Percentiles rank a stretch among this genome's conserved stretches.
Evolutionary conservation across 495 filamentous ascomycete species (phyloP).

Genomic region (Penicillium cataractarum): DNA sequence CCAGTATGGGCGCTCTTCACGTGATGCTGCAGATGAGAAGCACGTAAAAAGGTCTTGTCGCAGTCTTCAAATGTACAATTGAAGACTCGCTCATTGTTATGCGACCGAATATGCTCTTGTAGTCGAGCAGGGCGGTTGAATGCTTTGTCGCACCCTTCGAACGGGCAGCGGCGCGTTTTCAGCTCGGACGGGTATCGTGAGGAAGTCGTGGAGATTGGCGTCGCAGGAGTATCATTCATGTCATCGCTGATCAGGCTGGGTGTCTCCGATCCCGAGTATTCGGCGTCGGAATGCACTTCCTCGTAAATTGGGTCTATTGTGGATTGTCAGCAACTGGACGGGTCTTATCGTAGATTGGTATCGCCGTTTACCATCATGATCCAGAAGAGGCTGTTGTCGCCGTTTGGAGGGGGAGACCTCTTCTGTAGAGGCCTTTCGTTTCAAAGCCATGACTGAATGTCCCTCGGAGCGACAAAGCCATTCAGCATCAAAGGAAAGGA

Average conservation of each 20-base stretch:
- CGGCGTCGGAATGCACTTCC: conserved; percentile 42
- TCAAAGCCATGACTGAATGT: conserved; percentile 26
- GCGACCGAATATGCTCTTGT: conserved; percentile 74
- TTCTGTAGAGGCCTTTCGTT: conserved; percentile 37
- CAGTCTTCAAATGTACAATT: conserved; percentile 69
- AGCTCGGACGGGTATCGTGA: conserved; percentile 65
- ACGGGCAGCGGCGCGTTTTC: conserved; percentile 73
- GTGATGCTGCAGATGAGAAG: conserved; percentile 82
- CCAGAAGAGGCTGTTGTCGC: conserved; percentile 29
- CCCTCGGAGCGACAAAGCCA: conserved; percentile 5
- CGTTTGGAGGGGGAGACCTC: conserved; percentile 32
- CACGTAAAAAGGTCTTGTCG: conserved; percentile 77
- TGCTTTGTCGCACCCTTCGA: conserved; percentile 71
- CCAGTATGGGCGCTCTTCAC: conserved; percentile 78
- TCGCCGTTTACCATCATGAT: conserved; percentile 36
- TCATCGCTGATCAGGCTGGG: conserved; percentile 37
- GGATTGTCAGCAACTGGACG: conserved; percentile 8
- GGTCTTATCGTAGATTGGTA: conserved; percentile 1
- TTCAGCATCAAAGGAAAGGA: conserved; percentile 5
- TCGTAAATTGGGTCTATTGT: conserved; percentile 47
- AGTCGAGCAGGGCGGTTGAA: conserved; percentile 87
- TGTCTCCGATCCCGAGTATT: conserved; percentile 37
- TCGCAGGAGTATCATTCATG: conserved; percentile 52
- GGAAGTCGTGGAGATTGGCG: conserved; percentile 57
- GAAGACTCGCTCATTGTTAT: conserved; percentile 78